These are phyloP conservation scores for Puccinia horiana DNA, from an alignment of 1,284 basidiomycete genomes.

Conservation along the genomic window DNA sequence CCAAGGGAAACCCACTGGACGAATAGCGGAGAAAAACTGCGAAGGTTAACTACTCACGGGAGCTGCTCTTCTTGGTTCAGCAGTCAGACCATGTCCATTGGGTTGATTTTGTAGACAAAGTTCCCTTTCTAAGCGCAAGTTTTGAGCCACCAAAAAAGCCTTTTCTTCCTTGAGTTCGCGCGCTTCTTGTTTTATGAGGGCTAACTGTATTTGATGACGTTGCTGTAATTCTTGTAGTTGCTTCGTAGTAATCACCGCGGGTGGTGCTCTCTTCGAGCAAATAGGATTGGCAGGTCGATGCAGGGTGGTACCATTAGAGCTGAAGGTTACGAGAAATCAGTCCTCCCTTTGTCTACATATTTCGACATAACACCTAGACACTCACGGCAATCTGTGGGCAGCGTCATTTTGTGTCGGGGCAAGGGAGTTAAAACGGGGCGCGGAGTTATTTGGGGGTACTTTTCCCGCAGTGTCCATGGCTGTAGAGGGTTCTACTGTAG, in stretches of 20 bases:
- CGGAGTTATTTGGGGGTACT: neutral
- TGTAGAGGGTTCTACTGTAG: neutral
- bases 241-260: conserved; percentile 18
- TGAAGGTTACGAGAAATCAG: neutral
- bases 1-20: neutral
- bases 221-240: conserved; percentile 34
- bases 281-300: conserved; percentile 27
- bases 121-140: conserved; percentile 32
- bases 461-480: neutral
- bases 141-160: conserved; percentile 31
- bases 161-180: conserved; percentile 38
- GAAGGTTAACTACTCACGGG: neutral
- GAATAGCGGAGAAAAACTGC: neutral
- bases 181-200: conserved; percentile 26
- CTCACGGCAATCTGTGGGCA: conserved; percentile 7
- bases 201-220: conserved; percentile 28
- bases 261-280: neutral
- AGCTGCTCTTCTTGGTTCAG: neutral
- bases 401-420: conserved; percentile 9
- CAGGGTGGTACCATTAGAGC: neutral
- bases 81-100: neutral
- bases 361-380: neutral
- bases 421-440: conserved; percentile 14
- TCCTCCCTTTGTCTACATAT: neutral
- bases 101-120: conserved; percentile 23